Conservation (phyloP, 2,329 filamentous ascomycete genomes). For the Trichoderma sp. region DNA sequence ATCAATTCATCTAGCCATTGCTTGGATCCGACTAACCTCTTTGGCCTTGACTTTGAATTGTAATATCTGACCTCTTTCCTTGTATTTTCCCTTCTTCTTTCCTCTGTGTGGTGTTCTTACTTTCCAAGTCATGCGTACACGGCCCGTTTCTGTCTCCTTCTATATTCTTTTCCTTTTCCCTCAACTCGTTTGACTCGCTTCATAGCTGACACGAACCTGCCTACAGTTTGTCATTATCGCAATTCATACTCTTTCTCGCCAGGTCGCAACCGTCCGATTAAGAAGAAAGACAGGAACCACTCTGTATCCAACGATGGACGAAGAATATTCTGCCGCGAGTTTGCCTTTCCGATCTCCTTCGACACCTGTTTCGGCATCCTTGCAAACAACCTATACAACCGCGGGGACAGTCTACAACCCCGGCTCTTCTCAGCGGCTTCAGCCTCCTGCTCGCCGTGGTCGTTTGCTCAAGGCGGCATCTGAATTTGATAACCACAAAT, state of each 20-base stretch:
- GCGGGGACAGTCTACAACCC: slow-evolving; percentile 60
- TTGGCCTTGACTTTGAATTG: slow-evolving; percentile 9
- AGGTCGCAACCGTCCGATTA: slow-evolving; percentile 18
- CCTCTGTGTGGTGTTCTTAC: not conserved
- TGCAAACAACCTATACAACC: slow-evolving; percentile 53
- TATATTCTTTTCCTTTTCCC: not conserved
- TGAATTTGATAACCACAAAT: slow-evolving; percentile 33
- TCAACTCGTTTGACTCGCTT: slow-evolving; percentile 21
- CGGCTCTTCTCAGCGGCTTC: slow-evolving; percentile 47
- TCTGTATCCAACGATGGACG: slow-evolving; percentile 37
- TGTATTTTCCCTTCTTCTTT: not conserved
- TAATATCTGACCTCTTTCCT: not conserved
- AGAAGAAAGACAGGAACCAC: slow-evolving; percentile 29
- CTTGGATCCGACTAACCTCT: not conserved
- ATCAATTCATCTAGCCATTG: not conserved
- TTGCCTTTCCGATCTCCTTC: slow-evolving; percentile 30
- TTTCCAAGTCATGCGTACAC: not conserved
- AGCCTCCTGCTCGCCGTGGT: slow-evolving; percentile 54
- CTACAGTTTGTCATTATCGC: slow-evolving; percentile 6
- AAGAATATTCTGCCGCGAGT: slow-evolving; percentile 33
- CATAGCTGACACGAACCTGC: slow-evolving; percentile 38
- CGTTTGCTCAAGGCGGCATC: slow-evolving; percentile 47
- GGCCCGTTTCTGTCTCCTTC: not conserved
- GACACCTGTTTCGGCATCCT: slow-evolving; percentile 29
- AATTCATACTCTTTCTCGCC: not conserved